These are phyloP conservation scores for Picochlorum sp. DNA, from an alignment of 139 green algal genomes.

Conservation along the genomic window DNA sequence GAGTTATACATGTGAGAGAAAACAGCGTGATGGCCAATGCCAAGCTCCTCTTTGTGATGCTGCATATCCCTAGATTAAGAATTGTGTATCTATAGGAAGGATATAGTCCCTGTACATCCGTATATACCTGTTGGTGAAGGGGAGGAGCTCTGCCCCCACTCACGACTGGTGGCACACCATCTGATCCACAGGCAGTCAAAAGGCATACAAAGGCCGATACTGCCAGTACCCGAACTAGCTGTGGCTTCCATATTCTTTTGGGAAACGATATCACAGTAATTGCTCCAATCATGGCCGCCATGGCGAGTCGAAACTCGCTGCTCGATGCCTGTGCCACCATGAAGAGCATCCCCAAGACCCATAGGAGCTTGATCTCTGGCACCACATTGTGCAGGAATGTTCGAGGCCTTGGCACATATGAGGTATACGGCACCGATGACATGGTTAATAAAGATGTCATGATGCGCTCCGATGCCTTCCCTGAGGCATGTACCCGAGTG, in stretches of 20 bases:
- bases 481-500: not conserved
- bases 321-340: constrained; percentile 3
- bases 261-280: constrained; percentile 15
- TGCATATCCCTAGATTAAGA: constrained; percentile 23
- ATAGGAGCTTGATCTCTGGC: constrained; percentile 30
- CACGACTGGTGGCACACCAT: constrained; percentile 13
- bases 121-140: not conserved
- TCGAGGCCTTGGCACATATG: constrained; percentile 25
- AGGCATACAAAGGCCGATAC: constrained; percentile 23
- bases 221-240: constrained; percentile 17
- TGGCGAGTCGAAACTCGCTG: constrained; percentile 2
- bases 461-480: not conserved
- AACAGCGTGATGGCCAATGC: constrained; percentile 16
- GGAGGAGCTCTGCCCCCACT: constrained; percentile 1
- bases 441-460: constrained; percentile 4
- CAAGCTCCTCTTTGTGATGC: constrained; percentile 26
- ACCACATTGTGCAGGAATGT: constrained; percentile 20
- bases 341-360: constrained; percentile 18
- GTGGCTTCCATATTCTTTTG: constrained; percentile 17
- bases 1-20: constrained; percentile 21
- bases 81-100: constrained; percentile 20
- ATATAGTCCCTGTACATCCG: constrained; percentile 1
- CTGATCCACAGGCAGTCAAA: constrained; percentile 4
- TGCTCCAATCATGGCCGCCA: constrained; percentile 3
- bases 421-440: constrained; percentile 15